Percentiles rank a stretch among this genome's conserved stretches.
Conservation (phyloP, 345 rosid species). For the Iberis pinnata region DNA sequence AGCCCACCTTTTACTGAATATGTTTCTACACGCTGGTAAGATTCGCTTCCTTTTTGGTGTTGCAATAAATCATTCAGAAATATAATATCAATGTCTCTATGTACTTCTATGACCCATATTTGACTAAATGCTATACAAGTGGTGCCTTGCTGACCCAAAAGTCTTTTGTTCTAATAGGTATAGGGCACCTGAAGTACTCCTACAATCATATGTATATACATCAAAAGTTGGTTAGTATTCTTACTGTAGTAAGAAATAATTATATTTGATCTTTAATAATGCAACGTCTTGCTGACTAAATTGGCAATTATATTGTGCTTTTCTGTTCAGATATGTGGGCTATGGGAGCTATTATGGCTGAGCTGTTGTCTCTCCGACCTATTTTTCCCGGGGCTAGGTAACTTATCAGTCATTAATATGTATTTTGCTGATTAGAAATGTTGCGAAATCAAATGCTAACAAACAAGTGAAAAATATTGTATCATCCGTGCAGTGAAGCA, state of each 20-base stretch:
- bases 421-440: neutral
- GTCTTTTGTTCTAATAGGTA: constrained; percentile 49
- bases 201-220: constrained; percentile 65
- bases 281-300: neutral
- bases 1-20: constrained; percentile 89
- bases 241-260: constrained; percentile 47
- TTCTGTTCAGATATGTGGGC: constrained; percentile 74
- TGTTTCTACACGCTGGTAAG: constrained; percentile 95
- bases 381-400: constrained; percentile 84
- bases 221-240: constrained; percentile 83
- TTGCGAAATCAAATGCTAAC: neutral
- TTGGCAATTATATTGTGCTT: neutral
- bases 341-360: constrained; percentile 94
- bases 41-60: constrained; percentile 1
- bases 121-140: neutral
- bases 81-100: too few relatives aligned
- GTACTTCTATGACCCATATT: neutral
- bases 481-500: constrained; percentile 63
- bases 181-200: constrained; percentile 97
- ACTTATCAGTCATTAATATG: neutral
- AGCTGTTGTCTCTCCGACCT: constrained; percentile 65
- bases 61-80: neutral
- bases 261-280: constrained; percentile 9
- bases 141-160: neutral
- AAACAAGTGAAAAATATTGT: neutral